Base-by-base conservation (phyloP, 2,329 filamentous ascomycete species). In the Furcasterigmium sp. region DNA sequence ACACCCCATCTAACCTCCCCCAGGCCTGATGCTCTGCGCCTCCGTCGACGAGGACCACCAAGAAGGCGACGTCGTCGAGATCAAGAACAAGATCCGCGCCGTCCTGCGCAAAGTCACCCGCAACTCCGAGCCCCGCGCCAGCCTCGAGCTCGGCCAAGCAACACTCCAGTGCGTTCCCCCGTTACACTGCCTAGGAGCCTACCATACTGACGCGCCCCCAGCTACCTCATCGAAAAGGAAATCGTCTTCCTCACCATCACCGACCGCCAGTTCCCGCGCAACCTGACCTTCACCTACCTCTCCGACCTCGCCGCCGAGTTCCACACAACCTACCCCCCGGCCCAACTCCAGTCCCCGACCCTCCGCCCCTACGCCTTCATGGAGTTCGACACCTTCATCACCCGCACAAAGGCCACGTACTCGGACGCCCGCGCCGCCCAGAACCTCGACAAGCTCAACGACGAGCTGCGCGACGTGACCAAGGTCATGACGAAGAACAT, bases 401-500 rank as follows among this genome's bases (percentile, higher is more conserved):
- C 85, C 61, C 85, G 89, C 61, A 95, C 91, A 32, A 93, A 91
- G 69, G 85, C 90, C 56, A 90, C 91, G 21, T 98, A 98, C 68
- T 87, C 93, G 56, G 93, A 98, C 65, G 82, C 86, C 43, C 84
- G 93, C 52, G 93, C 93, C 14, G 81, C 87, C 13, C 87, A 91
- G 68, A 97, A 97, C 67, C 79, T 98, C 45, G 89, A 94, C 66
- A 90, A 91, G 68, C 75, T 98, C 52, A 97, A 98, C 61, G 89
- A 96, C 60, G 94, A 98, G 75, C 79, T 98, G 52, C 85, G 91
- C 63, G 93, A 97, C 67, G 94, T 98, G 43, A 97, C 93, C 2
- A 91, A 96, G 70, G 91, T 98, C 60, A 98, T 98, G 94, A 97
- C 91, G 44, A 97, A 97, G 80, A 98, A 98, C 65, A 97, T 98